phyloP scores from a whole-genome alignment of 2,329 filamentous ascomycete species.

The Aspergillus arachidicola region DNA sequence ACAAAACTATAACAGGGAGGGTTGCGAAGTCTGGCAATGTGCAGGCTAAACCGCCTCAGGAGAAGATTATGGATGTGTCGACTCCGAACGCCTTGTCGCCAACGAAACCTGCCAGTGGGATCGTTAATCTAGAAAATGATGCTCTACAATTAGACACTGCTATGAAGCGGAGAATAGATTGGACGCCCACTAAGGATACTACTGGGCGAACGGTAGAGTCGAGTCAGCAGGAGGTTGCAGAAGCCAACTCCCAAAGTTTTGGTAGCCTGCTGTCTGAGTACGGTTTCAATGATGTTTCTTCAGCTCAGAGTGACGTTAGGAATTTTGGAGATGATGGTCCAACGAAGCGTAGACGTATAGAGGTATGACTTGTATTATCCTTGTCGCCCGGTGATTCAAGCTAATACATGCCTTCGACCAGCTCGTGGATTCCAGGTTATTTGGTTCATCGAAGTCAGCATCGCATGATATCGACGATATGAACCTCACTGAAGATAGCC shows the following conservation, averaged over 20 bases:
- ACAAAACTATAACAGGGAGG: constrained; percentile 39
- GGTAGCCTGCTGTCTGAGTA: constrained; percentile 44
- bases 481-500: constrained; percentile 16
- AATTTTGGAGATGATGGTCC: constrained; percentile 25
- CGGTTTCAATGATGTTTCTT: constrained; percentile 35
- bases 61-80: constrained; percentile 12
- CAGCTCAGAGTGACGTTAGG: constrained; percentile 16
- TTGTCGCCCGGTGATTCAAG: background rate
- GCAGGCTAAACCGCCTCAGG: constrained; percentile 13
- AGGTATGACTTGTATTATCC: constrained; percentile 28
- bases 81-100: constrained; percentile 4
- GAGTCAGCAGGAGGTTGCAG: constrained; percentile 7
- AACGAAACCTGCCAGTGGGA: constrained; percentile 7
- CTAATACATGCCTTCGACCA: constrained; percentile 14
- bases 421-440: constrained; percentile 29
- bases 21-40: constrained; percentile 35
- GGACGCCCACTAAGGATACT: constrained; percentile 66
- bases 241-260: constrained; percentile 28
- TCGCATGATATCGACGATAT: constrained; percentile 11
- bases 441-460: constrained; percentile 15
- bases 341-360: constrained; percentile 42
- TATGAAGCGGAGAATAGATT: constrained; percentile 59
- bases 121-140: constrained; percentile 24
- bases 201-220: constrained; percentile 26
- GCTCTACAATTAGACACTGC: constrained; percentile 49